Base-by-base conservation (phyloP, 1,284 basidiomycete genomes). In the Meira miltonrushii region DNA sequence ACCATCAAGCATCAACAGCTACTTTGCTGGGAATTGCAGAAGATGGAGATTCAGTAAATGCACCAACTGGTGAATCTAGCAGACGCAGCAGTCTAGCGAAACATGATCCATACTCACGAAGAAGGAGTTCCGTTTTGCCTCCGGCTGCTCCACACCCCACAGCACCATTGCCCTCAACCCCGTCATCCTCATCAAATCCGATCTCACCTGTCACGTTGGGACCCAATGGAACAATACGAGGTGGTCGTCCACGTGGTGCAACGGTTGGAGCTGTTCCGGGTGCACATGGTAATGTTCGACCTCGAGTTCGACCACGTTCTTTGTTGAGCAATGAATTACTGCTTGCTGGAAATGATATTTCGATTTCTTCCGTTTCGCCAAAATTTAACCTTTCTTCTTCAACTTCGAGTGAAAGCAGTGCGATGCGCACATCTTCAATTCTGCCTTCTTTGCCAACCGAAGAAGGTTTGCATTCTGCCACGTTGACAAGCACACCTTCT, bases 261-360 rank as follows among this genome's bases (percentile, higher is more conserved):
- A 72, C 70, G 8, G 65, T 72, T n/a, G 70, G 70, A 23, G 70
- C 70, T n/a, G 61, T 72, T 2, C 68, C 70, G 28, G 13, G 21
- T 39, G 55, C 9, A 28, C 37, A 25, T 9, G 25, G 28, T 15
- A 33, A 59, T 17, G 38, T 63, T 25, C 19, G 15, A 25, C 40
- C 15, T 5, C 43, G 55, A 12, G 46, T 63, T 0, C 52, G 70
- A 17, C 70, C 70, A 2, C 59, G 70, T 23, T 72, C 70, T 9
- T 44, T 71, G 3, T 41, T 72, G 13, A 68, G 62, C 46, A 69
- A 71, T 57, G 65, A 72, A 54, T 56, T 72, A 28, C 57, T 68
- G 15, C 12, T 13, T 21, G 46, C 17, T 8, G n/a, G 17, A 13
- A 23, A 48, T 25, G 13, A 12, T 23, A 48, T 17, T 12, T 48